Conservation (phyloP, 495 filamentous ascomycete genomes). For the Penicillium dipodomyicola region DNA sequence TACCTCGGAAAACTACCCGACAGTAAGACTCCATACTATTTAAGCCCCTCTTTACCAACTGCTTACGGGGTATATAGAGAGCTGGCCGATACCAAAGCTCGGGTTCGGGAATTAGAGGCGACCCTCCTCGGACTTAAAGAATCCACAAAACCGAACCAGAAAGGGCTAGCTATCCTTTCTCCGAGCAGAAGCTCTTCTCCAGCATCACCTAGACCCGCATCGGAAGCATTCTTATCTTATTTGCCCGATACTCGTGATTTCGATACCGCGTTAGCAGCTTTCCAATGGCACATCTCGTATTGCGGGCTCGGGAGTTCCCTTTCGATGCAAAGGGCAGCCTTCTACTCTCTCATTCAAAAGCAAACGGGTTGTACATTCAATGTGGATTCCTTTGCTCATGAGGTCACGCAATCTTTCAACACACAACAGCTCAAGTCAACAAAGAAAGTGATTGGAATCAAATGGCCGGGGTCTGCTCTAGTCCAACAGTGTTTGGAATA, state of each 20-base stretch:
- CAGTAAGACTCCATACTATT: slow-evolving; percentile 18
- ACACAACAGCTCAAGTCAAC: slow-evolving; percentile 2
- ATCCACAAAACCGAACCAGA: slow-evolving; percentile 4
- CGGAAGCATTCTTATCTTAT: slow-evolving; percentile 1
- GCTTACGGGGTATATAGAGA: slow-evolving; percentile 20
- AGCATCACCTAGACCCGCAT: neutral
- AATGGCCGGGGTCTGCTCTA: slow-evolving; percentile 21
- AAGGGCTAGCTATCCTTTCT: slow-evolving; percentile 1
- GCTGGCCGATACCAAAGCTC: slow-evolving; percentile 24
- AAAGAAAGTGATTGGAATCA: slow-evolving; percentile 6
- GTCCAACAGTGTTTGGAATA: slow-evolving; percentile 25
- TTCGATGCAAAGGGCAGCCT: slow-evolving; percentile 18
- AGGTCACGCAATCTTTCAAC: slow-evolving; percentile 17
- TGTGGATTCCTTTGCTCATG: slow-evolving; percentile 23
- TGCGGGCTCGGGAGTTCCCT: slow-evolving; percentile 25
- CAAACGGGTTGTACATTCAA: slow-evolving; percentile 22
- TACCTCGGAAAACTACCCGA: slow-evolving; percentile 20
- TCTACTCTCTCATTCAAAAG: slow-evolving; percentile 22
- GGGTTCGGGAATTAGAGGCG: slow-evolving; percentile 24
- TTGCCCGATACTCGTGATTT: slow-evolving; percentile 20
- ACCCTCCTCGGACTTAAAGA: slow-evolving; percentile 10
- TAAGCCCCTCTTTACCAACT: neutral
- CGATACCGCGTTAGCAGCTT: slow-evolving; percentile 22
- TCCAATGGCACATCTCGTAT: slow-evolving; percentile 24
- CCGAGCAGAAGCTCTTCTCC: slow-evolving; percentile 11